phyloP scores from a whole-genome alignment of 148 eudicot genomes.

The Fagopyrum tataricum region DNA sequence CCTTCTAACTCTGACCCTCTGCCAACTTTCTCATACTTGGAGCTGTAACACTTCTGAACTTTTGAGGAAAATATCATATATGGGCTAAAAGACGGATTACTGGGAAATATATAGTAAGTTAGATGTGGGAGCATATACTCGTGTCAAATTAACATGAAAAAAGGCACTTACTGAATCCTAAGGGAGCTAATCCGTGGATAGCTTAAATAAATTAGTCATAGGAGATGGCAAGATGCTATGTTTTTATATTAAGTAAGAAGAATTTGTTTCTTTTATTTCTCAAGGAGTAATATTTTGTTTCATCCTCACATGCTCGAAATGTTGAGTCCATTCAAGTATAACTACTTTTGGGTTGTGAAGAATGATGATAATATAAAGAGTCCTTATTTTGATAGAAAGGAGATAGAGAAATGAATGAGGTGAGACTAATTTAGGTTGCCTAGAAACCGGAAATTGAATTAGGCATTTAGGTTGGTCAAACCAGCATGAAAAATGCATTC shows the following conservation, averaged over 20 bases:
- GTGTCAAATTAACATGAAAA: neutral
- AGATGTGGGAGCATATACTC: neutral
- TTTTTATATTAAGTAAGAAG: neutral
- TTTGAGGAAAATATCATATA: neutral
- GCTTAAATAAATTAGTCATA: neutral
- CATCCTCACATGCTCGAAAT: neutral
- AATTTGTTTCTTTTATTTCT: neutral
- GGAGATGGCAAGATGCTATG: neutral
- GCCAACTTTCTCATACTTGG: neutral
- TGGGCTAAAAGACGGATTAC: neutral
- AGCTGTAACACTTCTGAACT: neutral
- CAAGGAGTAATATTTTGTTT: conserved; percentile 2
- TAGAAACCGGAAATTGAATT: too few species aligned
- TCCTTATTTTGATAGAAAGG: neutral
- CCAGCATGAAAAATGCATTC: neutral
- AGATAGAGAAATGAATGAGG: neutral
- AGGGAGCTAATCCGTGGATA: neutral
- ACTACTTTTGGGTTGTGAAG: neutral
- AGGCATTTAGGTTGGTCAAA: too few species aligned
- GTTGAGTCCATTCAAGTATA: neutral
- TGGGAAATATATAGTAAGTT: neutral
- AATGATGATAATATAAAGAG: neutral
- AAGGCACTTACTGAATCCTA: neutral
- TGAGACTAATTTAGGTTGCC: neutral
- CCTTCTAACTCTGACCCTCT: neutral